Conservation (phyloP, 1,284 basidiomycete genomes). For the Cryptococcus maquisensis region DNA sequence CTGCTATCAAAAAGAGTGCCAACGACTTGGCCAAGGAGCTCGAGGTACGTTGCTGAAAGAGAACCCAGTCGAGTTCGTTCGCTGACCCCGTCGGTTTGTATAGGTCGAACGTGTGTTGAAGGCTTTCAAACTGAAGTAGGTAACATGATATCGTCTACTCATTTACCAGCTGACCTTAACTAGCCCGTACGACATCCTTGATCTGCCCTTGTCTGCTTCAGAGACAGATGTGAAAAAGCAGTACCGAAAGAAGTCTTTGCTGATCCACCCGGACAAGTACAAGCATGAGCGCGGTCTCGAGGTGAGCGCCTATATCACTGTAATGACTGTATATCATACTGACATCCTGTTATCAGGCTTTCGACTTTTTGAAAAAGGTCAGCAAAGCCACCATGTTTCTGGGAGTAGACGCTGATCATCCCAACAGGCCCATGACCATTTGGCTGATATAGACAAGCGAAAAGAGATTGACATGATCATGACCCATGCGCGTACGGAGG, state of each 20-base stretch:
- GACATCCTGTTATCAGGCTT: conserved; percentile 46
- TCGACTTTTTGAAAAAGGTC: conserved; percentile 57
- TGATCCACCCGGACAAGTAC: conserved; percentile 59
- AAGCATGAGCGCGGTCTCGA: conserved; percentile 53
- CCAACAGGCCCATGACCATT: conserved; percentile 44
- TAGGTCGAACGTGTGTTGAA: conserved; percentile 54
- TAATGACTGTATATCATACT: background rate
- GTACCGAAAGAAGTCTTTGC: conserved; percentile 55
- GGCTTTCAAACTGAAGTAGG: conserved; percentile 56
- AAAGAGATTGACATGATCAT: conserved; percentile 48
- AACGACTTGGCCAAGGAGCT: conserved; percentile 27
- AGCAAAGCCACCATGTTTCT: conserved; percentile 4
- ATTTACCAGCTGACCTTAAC: background rate
- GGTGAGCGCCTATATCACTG: conserved; percentile 30
- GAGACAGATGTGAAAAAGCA: conserved; percentile 54
- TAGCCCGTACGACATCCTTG: conserved; percentile 56
- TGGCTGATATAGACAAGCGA: conserved; percentile 38
- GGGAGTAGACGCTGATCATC: conserved; percentile 13
- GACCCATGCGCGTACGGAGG: conserved; percentile 39
- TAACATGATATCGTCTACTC: background rate
- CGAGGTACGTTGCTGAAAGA: conserved; percentile 25
- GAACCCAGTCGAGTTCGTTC: no score
- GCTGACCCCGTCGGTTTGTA: background rate
- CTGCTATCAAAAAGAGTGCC: conserved; percentile 25
- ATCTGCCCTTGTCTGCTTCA: conserved; percentile 50